Evolutionary conservation across 306 rosid species (phyloP).

Genomic region (Vicia faba): DNA sequence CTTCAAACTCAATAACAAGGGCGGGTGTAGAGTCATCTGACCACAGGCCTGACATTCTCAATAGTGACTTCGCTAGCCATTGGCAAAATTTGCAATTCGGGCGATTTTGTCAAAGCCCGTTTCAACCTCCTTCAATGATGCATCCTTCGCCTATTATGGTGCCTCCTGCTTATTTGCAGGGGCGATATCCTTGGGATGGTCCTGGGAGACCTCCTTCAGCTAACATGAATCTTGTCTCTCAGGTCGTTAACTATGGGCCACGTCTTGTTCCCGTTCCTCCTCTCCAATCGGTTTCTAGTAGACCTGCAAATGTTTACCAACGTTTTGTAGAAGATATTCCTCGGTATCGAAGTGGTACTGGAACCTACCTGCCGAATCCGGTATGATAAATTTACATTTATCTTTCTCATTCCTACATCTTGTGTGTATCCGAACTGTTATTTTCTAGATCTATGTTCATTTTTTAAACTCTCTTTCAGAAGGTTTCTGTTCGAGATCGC

Average conservation of each 20-base stretch:
- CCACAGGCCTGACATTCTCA: slow-evolving; percentile 76
- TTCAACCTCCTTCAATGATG: slow-evolving; percentile 50
- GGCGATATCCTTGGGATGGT: slow-evolving; percentile 88
- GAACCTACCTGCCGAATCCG: slow-evolving; percentile 94
- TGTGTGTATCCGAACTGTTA: not conserved
- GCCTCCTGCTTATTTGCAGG: slow-evolving; percentile 84
- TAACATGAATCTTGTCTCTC: slow-evolving; percentile 57
- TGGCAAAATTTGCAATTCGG: slow-evolving; percentile 84
- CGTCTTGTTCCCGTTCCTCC: slow-evolving; percentile 77
- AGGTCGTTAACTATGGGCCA: slow-evolving; percentile 70
- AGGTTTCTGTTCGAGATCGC: slow-evolving; percentile 71
- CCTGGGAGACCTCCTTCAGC: slow-evolving; percentile 84
- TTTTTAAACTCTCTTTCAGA: slow-evolving; percentile 53
- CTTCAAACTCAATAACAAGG: slow-evolving; percentile 54
- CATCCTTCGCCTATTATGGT: slow-evolving; percentile 63
- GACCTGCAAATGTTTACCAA: slow-evolving; percentile 74
- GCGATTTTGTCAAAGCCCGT: slow-evolving; percentile 68
- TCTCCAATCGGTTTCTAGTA: slow-evolving; percentile 65
- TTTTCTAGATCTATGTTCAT: slow-evolving; percentile 17
- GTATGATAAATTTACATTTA: slow-evolving; percentile 58
- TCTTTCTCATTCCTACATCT: not conserved
- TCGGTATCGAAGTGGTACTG: slow-evolving; percentile 90
- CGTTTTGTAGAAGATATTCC: slow-evolving; percentile 80
- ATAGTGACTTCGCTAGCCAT: slow-evolving; percentile 81
- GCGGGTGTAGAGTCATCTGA: slow-evolving; percentile 52